Evolutionary conservation across 140 eudicot genomes (phyloP).

Genomic region (Senecio squalidus): DNA sequence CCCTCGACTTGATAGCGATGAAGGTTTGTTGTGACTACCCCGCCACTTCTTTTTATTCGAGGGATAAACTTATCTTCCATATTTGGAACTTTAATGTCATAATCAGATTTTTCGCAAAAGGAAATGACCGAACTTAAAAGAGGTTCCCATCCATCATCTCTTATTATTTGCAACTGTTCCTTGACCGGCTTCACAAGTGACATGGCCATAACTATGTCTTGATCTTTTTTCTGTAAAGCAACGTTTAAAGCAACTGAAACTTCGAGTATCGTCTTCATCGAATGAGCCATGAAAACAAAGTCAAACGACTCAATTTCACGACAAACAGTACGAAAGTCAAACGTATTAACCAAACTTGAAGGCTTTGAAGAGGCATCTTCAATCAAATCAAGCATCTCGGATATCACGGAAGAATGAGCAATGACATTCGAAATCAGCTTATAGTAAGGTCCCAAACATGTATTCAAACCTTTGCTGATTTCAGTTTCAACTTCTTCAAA

Average conservation of each 20-base stretch:
- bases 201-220: neutral
- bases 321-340: neutral
- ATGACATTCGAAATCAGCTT: neutral
- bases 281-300: neutral
- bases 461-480: neutral
- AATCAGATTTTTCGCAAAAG: slow-evolving; percentile 10
- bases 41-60: neutral
- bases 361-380: neutral
- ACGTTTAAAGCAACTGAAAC: neutral
- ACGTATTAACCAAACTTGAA: neutral
- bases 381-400: neutral
- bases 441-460: neutral
- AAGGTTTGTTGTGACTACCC: neutral
- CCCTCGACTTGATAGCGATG: slow-evolving; percentile 11
- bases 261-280: neutral
- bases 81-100: slow-evolving; percentile 4
- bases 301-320: neutral
- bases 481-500: neutral
- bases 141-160: slow-evolving; percentile 4
- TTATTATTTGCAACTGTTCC: neutral
- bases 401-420: neutral
- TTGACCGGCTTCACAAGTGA: neutral
- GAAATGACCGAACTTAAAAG: neutral
- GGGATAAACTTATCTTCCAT: slow-evolving; percentile 1
- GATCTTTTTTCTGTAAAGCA: neutral